phyloP scores from a whole-genome alignment of 192 early-diverging fungal genomes.

The Linderina pennispora region DNA sequence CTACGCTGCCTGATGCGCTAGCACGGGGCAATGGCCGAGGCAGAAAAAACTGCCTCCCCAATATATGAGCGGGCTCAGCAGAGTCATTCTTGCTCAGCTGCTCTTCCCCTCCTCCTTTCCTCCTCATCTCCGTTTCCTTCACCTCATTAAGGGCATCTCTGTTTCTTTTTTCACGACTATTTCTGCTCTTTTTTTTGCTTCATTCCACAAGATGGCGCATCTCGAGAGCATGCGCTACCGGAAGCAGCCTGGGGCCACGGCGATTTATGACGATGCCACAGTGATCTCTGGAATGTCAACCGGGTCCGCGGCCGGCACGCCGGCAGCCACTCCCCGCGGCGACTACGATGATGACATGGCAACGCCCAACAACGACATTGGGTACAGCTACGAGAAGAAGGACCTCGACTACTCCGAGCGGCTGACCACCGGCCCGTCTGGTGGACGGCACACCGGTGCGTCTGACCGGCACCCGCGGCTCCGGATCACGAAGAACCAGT shows the following conservation, averaged over 20 bases:
- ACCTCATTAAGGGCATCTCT: too few relatives aligned
- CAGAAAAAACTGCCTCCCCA: too few relatives aligned
- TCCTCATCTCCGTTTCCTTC: too few relatives aligned
- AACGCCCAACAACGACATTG: slow-evolving; percentile 14
- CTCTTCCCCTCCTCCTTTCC: too few relatives aligned
- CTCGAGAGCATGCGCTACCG: slow-evolving; percentile 48
- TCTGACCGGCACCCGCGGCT: slow-evolving; percentile 17
- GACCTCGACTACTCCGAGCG: slow-evolving; percentile 27
- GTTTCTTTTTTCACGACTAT: background rate
- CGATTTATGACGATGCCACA: slow-evolving; percentile 37
- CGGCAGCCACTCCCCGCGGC: slow-evolving; percentile 6
- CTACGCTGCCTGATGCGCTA: too few relatives aligned
- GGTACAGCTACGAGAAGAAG: slow-evolving; percentile 46
- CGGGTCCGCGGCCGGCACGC: slow-evolving; percentile 12
- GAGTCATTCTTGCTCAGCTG: too few relatives aligned
- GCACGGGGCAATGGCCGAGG: too few relatives aligned
- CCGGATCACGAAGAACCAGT: slow-evolving; percentile 34
- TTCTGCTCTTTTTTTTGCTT: background rate
- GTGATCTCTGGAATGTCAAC: slow-evolving; percentile 43
- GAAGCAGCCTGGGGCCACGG: slow-evolving; percentile 42
- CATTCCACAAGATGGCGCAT: slow-evolving; percentile 31
- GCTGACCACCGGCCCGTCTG: slow-evolving; percentile 1
- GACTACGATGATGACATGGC: slow-evolving; percentile 4
- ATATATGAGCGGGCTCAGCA: too few relatives aligned
- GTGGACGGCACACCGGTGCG: slow-evolving; percentile 8